Conservation (phyloP, 1,284 basidiomycete species). For the Leccinum insolens region DNA sequence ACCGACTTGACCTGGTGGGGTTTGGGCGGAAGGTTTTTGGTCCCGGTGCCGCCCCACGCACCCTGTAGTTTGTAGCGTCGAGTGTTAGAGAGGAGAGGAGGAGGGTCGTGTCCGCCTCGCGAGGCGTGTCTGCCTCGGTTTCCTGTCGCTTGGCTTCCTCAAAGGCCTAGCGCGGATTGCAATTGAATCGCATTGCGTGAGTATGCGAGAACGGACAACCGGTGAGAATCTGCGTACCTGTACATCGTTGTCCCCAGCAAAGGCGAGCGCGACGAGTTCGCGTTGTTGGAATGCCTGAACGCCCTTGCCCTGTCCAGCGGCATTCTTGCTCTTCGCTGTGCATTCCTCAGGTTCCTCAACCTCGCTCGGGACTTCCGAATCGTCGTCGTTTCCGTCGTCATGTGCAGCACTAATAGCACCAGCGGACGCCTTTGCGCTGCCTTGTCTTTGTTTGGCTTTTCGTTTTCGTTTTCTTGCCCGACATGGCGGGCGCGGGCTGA, state of each 20-base stretch:
- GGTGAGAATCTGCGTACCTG: constrained; percentile 51
- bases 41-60: constrained; percentile 87
- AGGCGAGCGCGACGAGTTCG: constrained; percentile 91
- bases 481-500: constrained; percentile 8
- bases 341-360: too few species aligned
- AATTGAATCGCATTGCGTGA: constrained; percentile 5
- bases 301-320: constrained; percentile 27
- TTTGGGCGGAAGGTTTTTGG: constrained; percentile 59
- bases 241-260: constrained; percentile 95
- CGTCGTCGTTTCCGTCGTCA: constrained; percentile 53
- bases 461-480: constrained; percentile 17
- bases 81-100: constrained; percentile 24
- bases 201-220: background rate
- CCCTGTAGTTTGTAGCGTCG: constrained; percentile 55
- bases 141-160: constrained; percentile 80
- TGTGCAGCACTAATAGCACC: background rate
- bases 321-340: too few species aligned
- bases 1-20: constrained; percentile 76
- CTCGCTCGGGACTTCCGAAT: too few species aligned
- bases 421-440: constrained; percentile 5
- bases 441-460: constrained; percentile 17
- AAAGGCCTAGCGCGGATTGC: constrained; percentile 64
- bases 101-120: constrained; percentile 50
- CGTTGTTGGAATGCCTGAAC: constrained; percentile 79
- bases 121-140: constrained; percentile 72